phyloP scores from a whole-genome alignment of 2,329 filamentous ascomycete species.

The Arthrobotrys sinensis region DNA sequence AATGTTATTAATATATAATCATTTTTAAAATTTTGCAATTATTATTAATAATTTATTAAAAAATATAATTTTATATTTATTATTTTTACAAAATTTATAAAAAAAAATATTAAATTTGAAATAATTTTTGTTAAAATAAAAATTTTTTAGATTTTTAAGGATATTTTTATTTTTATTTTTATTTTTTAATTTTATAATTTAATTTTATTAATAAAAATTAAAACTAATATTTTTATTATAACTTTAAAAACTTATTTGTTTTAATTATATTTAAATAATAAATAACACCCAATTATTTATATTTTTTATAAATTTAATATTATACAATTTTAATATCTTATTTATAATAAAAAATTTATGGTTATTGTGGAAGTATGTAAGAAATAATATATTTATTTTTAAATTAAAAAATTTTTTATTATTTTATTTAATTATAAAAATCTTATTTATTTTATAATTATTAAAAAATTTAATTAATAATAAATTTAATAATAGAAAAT shows the following conservation, averaged over 20 bases:
- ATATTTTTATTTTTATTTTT: background rate
- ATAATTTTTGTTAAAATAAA: slow-evolving; percentile 4
- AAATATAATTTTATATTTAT: slow-evolving; percentile 12
- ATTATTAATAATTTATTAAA: slow-evolving; percentile 1
- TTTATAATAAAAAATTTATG: slow-evolving; percentile 46
- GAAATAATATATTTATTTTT: slow-evolving; percentile 34
- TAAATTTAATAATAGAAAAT: slow-evolving; percentile 9
- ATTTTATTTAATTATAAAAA: slow-evolving; percentile 39
- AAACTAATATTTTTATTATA: slow-evolving; percentile 1
- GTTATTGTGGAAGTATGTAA: slow-evolving; percentile 18
- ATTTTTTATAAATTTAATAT: slow-evolving; percentile 34
- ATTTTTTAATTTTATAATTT: slow-evolving; percentile 20
- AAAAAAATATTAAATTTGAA: slow-evolving; percentile 18
- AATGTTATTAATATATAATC: background rate
- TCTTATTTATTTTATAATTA: slow-evolving; percentile 27
- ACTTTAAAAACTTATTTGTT: slow-evolving; percentile 19
- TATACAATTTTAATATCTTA: slow-evolving; percentile 30
- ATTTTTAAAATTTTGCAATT: no score
- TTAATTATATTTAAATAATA: slow-evolving; percentile 32
- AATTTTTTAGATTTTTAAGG: slow-evolving; percentile 3
- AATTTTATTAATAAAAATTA: slow-evolving; percentile 10
- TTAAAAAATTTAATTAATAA: slow-evolving; percentile 11
- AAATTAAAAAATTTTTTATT: slow-evolving; percentile 35
- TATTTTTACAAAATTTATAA: background rate
- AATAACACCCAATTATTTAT: slow-evolving; percentile 30